These are phyloP conservation scores for Spergularia bocconei DNA, from an alignment of 148 eudicot species.

Conservation along the genomic window DNA sequence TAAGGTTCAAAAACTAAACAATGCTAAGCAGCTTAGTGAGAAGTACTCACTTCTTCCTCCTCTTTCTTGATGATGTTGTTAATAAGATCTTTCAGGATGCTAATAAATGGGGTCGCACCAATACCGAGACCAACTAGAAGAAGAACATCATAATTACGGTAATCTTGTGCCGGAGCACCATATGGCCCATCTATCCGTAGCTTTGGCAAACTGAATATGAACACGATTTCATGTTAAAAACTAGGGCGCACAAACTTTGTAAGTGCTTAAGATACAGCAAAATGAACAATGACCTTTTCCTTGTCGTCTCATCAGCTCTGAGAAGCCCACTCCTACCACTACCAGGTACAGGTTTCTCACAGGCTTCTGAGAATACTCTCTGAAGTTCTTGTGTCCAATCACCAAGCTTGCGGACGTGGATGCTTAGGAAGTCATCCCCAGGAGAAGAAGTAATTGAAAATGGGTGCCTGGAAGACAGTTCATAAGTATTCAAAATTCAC, in stretches of 20 bases:
- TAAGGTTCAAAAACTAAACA: neutral
- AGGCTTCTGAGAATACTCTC: constrained; percentile 57
- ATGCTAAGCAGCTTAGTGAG: neutral
- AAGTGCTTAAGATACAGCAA: neutral
- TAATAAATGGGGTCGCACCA: constrained; percentile 96
- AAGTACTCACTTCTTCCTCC: constrained; percentile 67
- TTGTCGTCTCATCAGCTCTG: constrained; percentile 74
- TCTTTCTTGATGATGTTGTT: constrained; percentile 80
- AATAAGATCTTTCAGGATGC: constrained; percentile 88
- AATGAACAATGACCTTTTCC: constrained; percentile 44
- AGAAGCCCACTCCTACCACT: constrained; percentile 90
- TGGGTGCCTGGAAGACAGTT: constrained; percentile 74
- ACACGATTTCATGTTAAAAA: constrained; percentile 19
- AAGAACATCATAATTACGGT: constrained; percentile 82
- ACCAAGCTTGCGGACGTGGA: constrained; percentile 81
- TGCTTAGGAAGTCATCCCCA: constrained; percentile 78
- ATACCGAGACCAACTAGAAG: constrained; percentile 91
- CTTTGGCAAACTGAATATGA: constrained; percentile 68
- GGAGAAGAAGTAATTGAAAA: constrained; percentile 98
- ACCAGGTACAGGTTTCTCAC: constrained; percentile 63
- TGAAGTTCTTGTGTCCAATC: constrained; percentile 92
- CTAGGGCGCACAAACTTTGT: neutral
- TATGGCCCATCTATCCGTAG: constrained; percentile 93
- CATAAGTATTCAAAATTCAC: neutral
- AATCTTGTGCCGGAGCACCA: constrained; percentile 98